Conservation (phyloP, 805 yeast genomes). For the Zygoascus ofunaensis region DNA sequence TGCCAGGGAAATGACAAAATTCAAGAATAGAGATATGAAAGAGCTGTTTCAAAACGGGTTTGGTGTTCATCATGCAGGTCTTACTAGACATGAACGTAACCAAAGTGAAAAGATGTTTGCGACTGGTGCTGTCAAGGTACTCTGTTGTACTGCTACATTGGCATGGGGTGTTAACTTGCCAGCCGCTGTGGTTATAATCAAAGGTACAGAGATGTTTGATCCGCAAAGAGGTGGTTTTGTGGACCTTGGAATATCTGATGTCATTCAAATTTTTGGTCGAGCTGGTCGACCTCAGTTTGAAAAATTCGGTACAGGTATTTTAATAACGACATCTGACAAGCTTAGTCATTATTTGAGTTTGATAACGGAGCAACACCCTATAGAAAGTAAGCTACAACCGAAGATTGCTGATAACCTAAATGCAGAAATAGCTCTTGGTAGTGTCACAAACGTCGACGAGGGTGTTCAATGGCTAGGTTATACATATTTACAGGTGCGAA, state of each 20-base stretch:
- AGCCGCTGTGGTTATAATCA: constrained; percentile 92
- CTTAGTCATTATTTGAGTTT: constrained; percentile 83
- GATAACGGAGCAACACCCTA: constrained; percentile 90
- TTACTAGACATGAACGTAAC: constrained; percentile 85
- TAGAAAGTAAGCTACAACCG: constrained; percentile 72
- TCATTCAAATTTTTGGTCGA: constrained; percentile 96
- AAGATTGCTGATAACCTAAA: constrained; percentile 85
- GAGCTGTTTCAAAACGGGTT: constrained; percentile 77
- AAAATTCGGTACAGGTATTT: constrained; percentile 81
- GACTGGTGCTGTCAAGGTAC: constrained; percentile 75
- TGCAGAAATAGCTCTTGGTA: constrained; percentile 93
- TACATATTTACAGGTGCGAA: constrained; percentile 85
- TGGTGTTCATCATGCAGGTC: constrained; percentile 96
- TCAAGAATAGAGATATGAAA: constrained; percentile 66
- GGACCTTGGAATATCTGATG: constrained; percentile 92
- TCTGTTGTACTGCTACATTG: constrained; percentile 92
- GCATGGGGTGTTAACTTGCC: constrained; percentile 99
- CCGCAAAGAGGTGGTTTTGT: constrained; percentile 89
- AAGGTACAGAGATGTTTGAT: constrained; percentile 94
- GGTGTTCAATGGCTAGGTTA: constrained; percentile 98
- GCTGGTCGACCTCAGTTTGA: constrained; percentile 99
- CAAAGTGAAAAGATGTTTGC: constrained; percentile 80
- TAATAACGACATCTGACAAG: constrained; percentile 73
- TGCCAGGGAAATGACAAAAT: constrained; percentile 55
- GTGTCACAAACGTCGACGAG: constrained; percentile 88